Evolutionary conservation across 139 green algal genomes (phyloP), one percentile per base, ranked within the genome.

Genomic region (Trebouxia sp.): DNA sequence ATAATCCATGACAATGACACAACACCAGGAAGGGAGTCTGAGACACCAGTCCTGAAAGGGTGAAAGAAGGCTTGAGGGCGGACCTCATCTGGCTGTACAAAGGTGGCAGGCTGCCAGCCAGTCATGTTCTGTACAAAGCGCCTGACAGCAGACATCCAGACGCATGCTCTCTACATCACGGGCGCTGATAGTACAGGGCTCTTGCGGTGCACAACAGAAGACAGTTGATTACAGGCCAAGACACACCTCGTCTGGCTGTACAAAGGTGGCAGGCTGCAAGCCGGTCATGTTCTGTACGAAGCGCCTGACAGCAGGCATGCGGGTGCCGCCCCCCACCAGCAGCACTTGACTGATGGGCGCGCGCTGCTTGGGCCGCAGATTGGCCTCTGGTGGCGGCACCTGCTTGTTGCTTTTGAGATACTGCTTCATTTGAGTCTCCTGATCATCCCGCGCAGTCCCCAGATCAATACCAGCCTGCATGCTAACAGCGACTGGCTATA

Each of bases 281-380:
- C 94, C 91, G 1, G 94, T 97, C 90, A 97, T 96, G 90, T 97
- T 95, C 37, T 42, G 32, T 26, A 98, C 87, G 81, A 98, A 96
- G 55, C 74, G 80, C 11, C 55, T 56, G 22, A 98, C 83, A 1
- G 88, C 83, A 3, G 93, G 92, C 92, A 97, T 96, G 70, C 94
- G 90, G 0, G 94, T 97, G 66, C 92, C 86, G 24, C 93, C 94
- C 11, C 94, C 94, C 53, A 98, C 94, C 82, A 98, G 84, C 82
- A 98, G 85, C 76, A 97, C 88, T 62, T 90, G 76, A 62, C 81
- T 86, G 9, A 96, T 87, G 6, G 93, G 88, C 11, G 67, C 50
- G n/a, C 92, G 91, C 47, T 76, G 82, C 81, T 91, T 92, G 47
- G 90, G 90, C 37, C 88, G 66, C 50, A 95, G 92, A 78, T 92